These are phyloP conservation scores for Fusarium succisae DNA, from an alignment of 2,329 filamentous ascomycete species.

Conservation along the genomic window DNA sequence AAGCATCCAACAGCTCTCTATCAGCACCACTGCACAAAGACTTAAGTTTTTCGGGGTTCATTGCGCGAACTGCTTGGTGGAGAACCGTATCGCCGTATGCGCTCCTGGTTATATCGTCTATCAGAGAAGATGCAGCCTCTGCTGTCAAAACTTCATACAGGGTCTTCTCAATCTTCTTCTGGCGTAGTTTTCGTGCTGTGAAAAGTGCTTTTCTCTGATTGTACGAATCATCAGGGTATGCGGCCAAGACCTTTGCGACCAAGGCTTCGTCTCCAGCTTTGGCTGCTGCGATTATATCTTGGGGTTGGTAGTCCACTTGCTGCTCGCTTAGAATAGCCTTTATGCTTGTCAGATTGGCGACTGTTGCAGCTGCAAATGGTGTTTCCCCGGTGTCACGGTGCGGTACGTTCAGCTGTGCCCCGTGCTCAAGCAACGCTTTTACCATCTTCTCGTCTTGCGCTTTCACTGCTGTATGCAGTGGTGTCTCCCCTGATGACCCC, in stretches of 20 bases:
- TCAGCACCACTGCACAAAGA: not conserved
- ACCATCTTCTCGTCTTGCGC: not conserved
- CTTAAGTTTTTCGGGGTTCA: fast-evolving
- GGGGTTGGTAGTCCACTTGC: fast-evolving
- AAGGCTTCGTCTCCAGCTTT: not conserved
- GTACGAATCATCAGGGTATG: not conserved
- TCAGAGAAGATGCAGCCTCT: fast-evolving
- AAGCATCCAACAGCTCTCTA: not conserved
- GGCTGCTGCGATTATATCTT: not conserved
- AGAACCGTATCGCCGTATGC: not conserved
- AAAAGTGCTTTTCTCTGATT: not conserved
- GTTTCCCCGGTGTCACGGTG: not conserved
- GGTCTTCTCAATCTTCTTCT: not conserved
- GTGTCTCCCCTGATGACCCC: not conserved
- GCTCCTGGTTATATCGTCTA: not conserved
- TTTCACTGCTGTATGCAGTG: not conserved
- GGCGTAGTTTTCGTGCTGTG: fast-evolving
- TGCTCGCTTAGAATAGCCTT: not conserved
- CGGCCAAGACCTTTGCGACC: not conserved
- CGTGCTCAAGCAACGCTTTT: fast-evolving
- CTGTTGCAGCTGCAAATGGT: not conserved
- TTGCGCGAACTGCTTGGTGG: not conserved
- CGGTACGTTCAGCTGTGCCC: not conserved
- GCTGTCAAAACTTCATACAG: fast-evolving
- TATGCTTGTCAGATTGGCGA: not conserved